phyloP scores from a whole-genome alignment of 2,329 filamentous ascomycete genomes.

The Neurospora crassa region DNA sequence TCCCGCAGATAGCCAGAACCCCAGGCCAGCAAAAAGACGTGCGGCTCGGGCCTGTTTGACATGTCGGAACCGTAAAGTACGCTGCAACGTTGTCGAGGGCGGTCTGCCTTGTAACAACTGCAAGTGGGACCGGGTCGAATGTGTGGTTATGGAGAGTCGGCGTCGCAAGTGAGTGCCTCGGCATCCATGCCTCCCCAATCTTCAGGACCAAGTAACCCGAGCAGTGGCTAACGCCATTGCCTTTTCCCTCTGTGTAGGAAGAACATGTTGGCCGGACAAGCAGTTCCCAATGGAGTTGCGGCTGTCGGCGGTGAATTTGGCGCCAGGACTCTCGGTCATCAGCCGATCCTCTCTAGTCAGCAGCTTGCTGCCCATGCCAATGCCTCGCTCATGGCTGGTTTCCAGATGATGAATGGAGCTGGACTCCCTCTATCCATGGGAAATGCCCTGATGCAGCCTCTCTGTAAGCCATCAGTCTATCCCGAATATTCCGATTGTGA shows the following conservation, averaged over 20 bases:
- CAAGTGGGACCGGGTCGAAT: conserved; percentile 69
- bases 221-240: conserved; percentile 6
- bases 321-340: not conserved
- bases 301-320: not conserved
- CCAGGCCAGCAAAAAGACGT: conserved; percentile 61
- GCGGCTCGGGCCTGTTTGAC: conserved; percentile 88
- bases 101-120: conserved; percentile 76
- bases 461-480: not conserved
- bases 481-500: not conserved
- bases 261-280: conserved; percentile 29
- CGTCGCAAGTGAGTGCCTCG: conserved; percentile 64
- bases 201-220: not conserved
- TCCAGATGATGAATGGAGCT: not conserved
- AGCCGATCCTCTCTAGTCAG: not conserved
- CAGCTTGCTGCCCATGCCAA: not conserved
- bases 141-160: conserved; percentile 70
- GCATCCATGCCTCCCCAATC: not conserved
- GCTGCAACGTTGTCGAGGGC: conserved; percentile 87
- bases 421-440: not conserved
- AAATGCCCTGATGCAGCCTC: not conserved
- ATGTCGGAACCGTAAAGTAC: conserved; percentile 80
- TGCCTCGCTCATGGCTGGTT: not conserved
- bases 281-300: not conserved
- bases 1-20: conserved; percentile 24
- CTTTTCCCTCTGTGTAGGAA: conserved; percentile 25